Conservation (phyloP, 2,329 filamentous ascomycete species). For the Verticillium tricorpus region DNA sequence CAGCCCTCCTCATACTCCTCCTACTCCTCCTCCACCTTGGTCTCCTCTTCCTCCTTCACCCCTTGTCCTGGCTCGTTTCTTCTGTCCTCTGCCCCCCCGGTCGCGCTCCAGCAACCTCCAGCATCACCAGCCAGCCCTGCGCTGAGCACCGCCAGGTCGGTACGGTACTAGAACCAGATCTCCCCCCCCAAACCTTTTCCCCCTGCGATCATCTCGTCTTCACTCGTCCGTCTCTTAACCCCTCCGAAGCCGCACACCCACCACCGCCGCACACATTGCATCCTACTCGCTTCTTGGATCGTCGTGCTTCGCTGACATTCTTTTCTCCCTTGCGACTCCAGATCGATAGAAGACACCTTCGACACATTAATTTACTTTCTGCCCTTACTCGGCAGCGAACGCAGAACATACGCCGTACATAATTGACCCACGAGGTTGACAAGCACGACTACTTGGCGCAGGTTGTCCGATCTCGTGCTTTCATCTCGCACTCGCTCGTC, state of each 20-base stretch:
- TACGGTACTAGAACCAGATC: background rate
- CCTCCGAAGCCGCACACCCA: background rate
- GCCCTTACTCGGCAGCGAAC: background rate
- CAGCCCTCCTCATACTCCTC: background rate
- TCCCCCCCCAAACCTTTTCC: background rate
- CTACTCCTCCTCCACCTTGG: background rate
- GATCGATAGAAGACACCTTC: background rate
- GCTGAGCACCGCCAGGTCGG: background rate
- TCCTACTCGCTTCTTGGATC: background rate
- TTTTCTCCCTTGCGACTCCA: background rate
- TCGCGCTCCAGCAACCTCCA: background rate
- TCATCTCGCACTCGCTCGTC: background rate
- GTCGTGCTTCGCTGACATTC: background rate
- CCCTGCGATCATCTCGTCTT: background rate
- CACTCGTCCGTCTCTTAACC: background rate
- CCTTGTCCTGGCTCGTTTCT: background rate
- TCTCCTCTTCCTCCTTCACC: background rate
- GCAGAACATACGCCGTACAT: background rate
- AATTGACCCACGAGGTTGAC: background rate
- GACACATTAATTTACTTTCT: background rate
- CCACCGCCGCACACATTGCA: background rate
- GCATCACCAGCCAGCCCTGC: background rate
- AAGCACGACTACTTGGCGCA: background rate
- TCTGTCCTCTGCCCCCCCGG: background rate
- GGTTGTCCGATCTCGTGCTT: background rate